These are phyloP conservation scores for Leishmania turanica DNA, from an alignment of 208 protist genomes.

Conservation along the genomic window DNA sequence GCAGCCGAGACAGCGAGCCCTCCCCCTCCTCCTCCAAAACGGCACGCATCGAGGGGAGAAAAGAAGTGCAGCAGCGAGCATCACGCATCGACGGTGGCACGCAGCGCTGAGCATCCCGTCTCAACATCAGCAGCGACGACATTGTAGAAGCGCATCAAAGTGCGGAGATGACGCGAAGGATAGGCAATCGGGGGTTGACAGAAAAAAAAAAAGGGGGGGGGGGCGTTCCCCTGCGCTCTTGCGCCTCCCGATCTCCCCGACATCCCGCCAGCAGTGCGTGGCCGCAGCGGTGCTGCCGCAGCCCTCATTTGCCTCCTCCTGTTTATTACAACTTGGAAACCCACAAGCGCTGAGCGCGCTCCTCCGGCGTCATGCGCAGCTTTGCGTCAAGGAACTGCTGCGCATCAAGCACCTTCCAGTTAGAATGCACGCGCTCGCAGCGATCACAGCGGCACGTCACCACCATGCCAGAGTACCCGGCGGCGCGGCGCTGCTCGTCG, in stretches of 20 bases:
- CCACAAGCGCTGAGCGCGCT: constrained; percentile 40
- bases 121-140: background rate
- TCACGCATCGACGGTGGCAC: background rate
- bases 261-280: background rate
- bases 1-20: background rate
- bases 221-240: background rate
- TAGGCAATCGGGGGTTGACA: background rate
- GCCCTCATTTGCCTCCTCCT: too few relatives aligned
- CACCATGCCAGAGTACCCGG: constrained; percentile 55
- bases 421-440: constrained; percentile 73
- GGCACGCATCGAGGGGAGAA: background rate
- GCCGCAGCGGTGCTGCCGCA: background rate
- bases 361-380: constrained; percentile 47
- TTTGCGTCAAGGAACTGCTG: constrained; percentile 81
- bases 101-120: background rate
- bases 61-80: background rate
- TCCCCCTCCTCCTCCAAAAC: background rate
- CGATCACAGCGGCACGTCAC: constrained; percentile 66
- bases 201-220: background rate
- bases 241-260: background rate
- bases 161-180: background rate
- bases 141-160: background rate
- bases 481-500: constrained; percentile 69
- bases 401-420: constrained; percentile 72
- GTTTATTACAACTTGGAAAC: constrained; percentile 1